Evolutionary conservation across 257 asterid species (phyloP).

Genomic region (Coffea eugenioides): DNA sequence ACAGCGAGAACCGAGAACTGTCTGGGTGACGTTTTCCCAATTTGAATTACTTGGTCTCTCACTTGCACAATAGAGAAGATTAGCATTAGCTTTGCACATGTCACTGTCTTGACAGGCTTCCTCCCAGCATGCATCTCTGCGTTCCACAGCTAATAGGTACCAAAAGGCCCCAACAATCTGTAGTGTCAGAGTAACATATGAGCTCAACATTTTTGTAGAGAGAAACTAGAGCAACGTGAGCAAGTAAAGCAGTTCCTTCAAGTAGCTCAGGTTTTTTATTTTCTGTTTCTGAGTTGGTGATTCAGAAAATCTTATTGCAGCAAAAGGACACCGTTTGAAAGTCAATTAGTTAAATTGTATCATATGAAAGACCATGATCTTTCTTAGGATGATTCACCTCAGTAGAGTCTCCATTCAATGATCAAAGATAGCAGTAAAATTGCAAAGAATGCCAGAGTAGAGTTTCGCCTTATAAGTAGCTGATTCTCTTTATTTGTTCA

Average conservation of each 20-base stretch:
- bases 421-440: neutral
- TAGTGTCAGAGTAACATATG: constrained; percentile 19
- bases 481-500: neutral
- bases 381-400: neutral
- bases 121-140: constrained; percentile 86
- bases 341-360: neutral
- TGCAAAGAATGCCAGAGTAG: neutral
- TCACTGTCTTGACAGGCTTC: constrained; percentile 53
- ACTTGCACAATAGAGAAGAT: constrained; percentile 61
- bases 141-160: constrained; percentile 85
- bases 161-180: constrained; percentile 93
- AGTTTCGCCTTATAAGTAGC: neutral
- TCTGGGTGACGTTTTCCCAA: constrained; percentile 56
- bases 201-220: constrained; percentile 1
- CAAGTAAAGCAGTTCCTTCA: neutral
- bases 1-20: constrained; percentile 59
- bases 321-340: neutral
- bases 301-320: neutral
- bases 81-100: constrained; percentile 34
- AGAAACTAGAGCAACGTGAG: neutral
- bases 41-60: constrained; percentile 36
- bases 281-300: neutral
- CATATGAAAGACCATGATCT: neutral
- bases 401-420: neutral
- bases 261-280: neutral